Base-by-base conservation (phyloP, 768 basidiomycete species). In the Kwoniella bestiolae region DNA sequence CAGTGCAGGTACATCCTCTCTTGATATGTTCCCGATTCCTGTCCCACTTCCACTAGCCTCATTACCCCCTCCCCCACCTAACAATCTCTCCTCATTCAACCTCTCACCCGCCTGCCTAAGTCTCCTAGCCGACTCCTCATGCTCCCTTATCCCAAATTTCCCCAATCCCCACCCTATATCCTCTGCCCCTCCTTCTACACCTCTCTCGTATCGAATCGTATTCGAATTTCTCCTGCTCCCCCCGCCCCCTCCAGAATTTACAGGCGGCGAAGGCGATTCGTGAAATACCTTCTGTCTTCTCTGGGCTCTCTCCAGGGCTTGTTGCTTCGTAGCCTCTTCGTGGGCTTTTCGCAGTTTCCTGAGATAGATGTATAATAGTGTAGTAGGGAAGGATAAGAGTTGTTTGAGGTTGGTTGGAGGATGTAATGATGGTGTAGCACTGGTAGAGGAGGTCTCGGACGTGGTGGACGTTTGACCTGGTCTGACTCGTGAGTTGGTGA, bases 101-200 rank as follows among this genome's bases (percentile, higher is more conserved):
- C 74, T 56, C 41, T 79, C 73, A 67, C 82, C 61, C 55, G 83
- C 81, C 66, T 82, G 63, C 34, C 77, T 76, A 47, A 82, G 68
- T 68, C 76, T 51, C 38, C 56, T 67, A 9, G 74, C 67, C 21
- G 70, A 66, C 46, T 75, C 76, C 31, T 69, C 51, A 55, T 75
- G 76, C 46, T 84, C 82, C 51, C 82, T 77, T n/a, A 87, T 72
- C 9, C 85, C 87, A 79, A 88, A 90, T 64, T 86, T 87, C 2
- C 91, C 90, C 55, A 91, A 80, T 0, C 88, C 89, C 90, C 91
- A 91, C 1, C 89, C 89, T 0, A 83, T 75, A 3, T 75, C 76
- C 34, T 79, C 79, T 64, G 69, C 56, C 16, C 75, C 34, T 71
- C 68, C 23, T 16, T 18, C 49, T 32, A 51, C 35, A 7, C 56